Evolutionary conservation across 2,329 filamentous ascomycete genomes (phyloP).

Genomic region (Neonectria ditissima): DNA sequence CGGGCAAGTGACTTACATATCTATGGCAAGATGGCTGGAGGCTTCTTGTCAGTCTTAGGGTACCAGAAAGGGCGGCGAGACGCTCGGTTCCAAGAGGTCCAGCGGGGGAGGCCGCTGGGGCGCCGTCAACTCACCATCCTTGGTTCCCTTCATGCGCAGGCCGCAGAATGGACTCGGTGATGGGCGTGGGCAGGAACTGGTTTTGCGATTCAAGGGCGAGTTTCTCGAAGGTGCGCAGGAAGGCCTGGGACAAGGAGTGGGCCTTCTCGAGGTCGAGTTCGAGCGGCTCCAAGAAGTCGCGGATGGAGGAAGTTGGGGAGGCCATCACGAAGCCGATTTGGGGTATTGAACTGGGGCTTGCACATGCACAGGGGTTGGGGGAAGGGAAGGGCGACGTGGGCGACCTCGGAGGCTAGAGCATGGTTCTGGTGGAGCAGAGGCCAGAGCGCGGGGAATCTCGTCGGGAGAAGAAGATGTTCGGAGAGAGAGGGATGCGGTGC

Average conservation of each 20-base stretch:
- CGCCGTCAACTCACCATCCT: conserved; percentile 60
- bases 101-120: background rate
- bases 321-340: conserved; percentile 28
- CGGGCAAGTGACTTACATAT: conserved; percentile 64
- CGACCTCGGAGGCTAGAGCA: conserved; percentile 10
- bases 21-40: conserved; percentile 70
- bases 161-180: conserved; percentile 68
- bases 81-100: conserved; percentile 3
- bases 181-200: conserved; percentile 72
- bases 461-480: background rate
- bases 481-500: background rate
- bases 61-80: background rate
- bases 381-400: background rate
- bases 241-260: conserved; percentile 59
- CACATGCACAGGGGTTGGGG: background rate
- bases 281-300: conserved; percentile 65
- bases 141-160: conserved; percentile 57
- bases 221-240: conserved; percentile 60
- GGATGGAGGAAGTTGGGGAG: conserved; percentile 35
- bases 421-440: background rate
- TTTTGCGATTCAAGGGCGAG: conserved; percentile 65
- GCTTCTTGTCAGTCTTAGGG: conserved; percentile 28
- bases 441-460: background rate
- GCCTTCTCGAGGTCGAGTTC: conserved; percentile 60
- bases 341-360: background rate